Conservation (phyloP, 208 protist genomes). For the Herpetomonas samuelpessoai region DNA sequence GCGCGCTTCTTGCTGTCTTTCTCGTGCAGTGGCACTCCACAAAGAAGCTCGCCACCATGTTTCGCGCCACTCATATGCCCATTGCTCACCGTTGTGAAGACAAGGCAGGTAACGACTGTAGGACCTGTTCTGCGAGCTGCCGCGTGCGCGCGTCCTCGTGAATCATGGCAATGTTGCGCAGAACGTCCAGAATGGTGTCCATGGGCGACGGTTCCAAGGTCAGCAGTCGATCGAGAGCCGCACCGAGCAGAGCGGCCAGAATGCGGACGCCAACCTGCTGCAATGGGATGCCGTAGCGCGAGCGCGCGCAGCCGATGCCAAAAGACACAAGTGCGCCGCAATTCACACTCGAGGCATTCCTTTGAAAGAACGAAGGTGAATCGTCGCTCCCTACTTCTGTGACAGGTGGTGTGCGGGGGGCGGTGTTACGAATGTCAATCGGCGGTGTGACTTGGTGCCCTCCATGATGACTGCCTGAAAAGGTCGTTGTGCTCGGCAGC, state of each 20-base stretch:
- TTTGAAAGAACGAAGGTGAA: no score
- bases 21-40: no score
- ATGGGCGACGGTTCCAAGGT: neutral
- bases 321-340: conserved; percentile 47
- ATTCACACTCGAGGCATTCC: no score
- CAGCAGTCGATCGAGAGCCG: conserved; percentile 55
- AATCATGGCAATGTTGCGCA: conserved; percentile 49
- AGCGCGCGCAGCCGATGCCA: conserved; percentile 58
- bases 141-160: conserved; percentile 46
- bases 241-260: conserved; percentile 58
- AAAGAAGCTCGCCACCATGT: no score
- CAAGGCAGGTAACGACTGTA: conserved; percentile 13
- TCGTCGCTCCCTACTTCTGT: no score
- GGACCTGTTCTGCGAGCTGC: conserved; percentile 52
- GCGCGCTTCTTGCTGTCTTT: no score
- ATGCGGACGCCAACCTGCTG: conserved; percentile 68
- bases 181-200: conserved; percentile 5
- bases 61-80: no score
- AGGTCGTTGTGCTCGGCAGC: neutral
- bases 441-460: no score
- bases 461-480: no score
- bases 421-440: no score
- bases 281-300: conserved; percentile 33
- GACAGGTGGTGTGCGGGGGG: no score
- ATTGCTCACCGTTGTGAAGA: no score